Percentiles rank a stretch among this genome's conserved stretches.
Conservation (phyloP, 108 stramenopile genomes). For the Cylindrotheca fusiformis region DNA sequence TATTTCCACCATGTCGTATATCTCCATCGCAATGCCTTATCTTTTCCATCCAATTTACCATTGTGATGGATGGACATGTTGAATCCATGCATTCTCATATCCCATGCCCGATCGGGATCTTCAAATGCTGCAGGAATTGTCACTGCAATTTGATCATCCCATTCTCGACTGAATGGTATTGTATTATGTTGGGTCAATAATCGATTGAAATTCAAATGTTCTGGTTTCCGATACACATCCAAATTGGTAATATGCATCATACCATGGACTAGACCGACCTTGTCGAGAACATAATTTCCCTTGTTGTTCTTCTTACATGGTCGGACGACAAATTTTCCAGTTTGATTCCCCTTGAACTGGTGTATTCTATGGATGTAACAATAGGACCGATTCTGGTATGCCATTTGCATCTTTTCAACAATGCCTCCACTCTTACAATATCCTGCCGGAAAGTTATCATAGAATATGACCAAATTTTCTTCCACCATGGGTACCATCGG, state of each 20-base stretch:
- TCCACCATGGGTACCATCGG: slow-evolving; percentile 30
- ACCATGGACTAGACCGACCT: slow-evolving; percentile 27
- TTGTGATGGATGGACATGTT: slow-evolving; percentile 43
- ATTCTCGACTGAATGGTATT: slow-evolving; percentile 12
- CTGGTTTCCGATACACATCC: slow-evolving; percentile 33
- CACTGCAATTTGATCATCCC: slow-evolving; percentile 53
- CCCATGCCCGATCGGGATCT: slow-evolving; percentile 30
- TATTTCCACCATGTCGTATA: neutral
- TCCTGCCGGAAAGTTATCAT: slow-evolving; percentile 25
- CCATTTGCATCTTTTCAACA: neutral
- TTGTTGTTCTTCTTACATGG: neutral
- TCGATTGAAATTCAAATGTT: slow-evolving; percentile 36
- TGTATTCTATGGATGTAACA: neutral
- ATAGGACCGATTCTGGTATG: neutral
- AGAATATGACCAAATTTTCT: slow-evolving; percentile 34
- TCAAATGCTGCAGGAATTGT: slow-evolving; percentile 41
- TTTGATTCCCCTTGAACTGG: neutral
- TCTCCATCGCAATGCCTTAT: neutral
- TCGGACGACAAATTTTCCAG: slow-evolving; percentile 7
- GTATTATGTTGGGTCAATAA: slow-evolving; percentile 13
- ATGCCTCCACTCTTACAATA: neutral
- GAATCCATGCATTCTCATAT: slow-evolving; percentile 29
- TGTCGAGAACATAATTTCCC: neutral
- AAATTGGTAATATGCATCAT: slow-evolving; percentile 46
- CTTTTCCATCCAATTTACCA: slow-evolving; percentile 30